Base-by-base conservation (phyloP, 2,329 filamentous ascomycete species). In the Hymenoscyphus albidus region DNA sequence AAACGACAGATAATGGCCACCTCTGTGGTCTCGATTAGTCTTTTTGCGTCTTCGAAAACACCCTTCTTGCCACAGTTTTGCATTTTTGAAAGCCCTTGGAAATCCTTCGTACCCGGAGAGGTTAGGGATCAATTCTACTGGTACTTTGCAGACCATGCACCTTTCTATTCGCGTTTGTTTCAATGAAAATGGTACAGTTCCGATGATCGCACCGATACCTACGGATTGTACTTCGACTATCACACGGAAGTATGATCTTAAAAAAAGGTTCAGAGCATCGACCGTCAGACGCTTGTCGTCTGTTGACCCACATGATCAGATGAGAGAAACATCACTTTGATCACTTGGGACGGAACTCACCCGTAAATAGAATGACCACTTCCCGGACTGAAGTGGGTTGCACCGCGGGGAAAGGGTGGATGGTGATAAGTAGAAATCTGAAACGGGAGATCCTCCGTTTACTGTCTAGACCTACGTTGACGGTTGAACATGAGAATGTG, bases 211-310 rank as follows among this genome's bases (percentile, higher is more conserved):
- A 54, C 22, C 48, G n/a, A 51, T 12, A 13, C n/a, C 22, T 22
- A 18, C n/a, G n/a, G n/a, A n/a, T 51, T 18, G 6, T 31, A 54
- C 32, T 27, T 27, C 3, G 27, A 27, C 27, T 27, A 27, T 27
- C 27, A 35, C 6, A 35, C 5, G 3, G 6, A 35, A 35, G 35
- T 35, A 63, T 60, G 58, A 14, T 27, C 48, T 62, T 55, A 48
- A 67, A 68, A 68, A 55, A 66, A 62, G 62, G 5, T 35, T 18
- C 5, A 54, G 13, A 54, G 48, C 48, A 54, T 54, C 22, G 39
- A 60, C 22, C 55, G 35, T 16, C 44, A 67, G 58, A 58, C 48
- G 31, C n/a, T 61, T 65, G 63, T 65, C 63, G 64, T 57, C 61
- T 58, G 42, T 61, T 16, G 62, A 62, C 48, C 62, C 42, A 60